Evolutionary conservation across 768 basidiomycete genomes (phyloP), one percentile per base, ranked within the genome.

Genomic region (Mycena leptocephala): DNA sequence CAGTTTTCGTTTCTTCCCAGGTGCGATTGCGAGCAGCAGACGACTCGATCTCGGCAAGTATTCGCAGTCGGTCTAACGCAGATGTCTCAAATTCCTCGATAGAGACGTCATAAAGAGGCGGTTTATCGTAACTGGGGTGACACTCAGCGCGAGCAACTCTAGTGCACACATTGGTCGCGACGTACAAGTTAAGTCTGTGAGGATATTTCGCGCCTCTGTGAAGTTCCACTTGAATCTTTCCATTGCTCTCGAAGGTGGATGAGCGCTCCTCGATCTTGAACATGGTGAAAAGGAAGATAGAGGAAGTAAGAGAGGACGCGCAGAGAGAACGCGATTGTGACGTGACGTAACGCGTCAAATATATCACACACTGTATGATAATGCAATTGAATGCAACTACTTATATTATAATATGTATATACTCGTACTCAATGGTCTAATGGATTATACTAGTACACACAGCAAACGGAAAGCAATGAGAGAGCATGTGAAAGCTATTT

Each of bases 31-130:
- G 94, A 13, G 93, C 95, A 75, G 92, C 91, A 5, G 95, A 96
- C 2, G 97, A 94, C 81, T 98, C 97, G 70, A 98, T 97, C 82
- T 97, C 96, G 20, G 95, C 94, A 22, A 98, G 90, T 22, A 98
- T 89, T 32, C 96, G 92, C 37, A 99, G 89, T 43, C 98, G 88
- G 78, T 98, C 93, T 26, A 99, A 88, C 0, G 98, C 98, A 82
- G 90, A 95, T 3, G 90, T 93, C 83, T 99, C 98, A 79, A 99
- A 99, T 77, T 99, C 95, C 83, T 99, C 98, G 22, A 99, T 88
- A 1, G 97, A 97, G 24, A 99, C 94, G 80, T 99, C 97, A 70
- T 93, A 93, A 20, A 90, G 84, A 24, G 98, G 98, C 26, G 97
- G 96, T 22, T 82, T 86, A 79, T 97, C 94, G 81, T 99, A 99